These are phyloP conservation scores for Pseudozyma flocculosa DNA, from an alignment of 1,284 basidiomycete species.

Conservation along the genomic window DNA sequence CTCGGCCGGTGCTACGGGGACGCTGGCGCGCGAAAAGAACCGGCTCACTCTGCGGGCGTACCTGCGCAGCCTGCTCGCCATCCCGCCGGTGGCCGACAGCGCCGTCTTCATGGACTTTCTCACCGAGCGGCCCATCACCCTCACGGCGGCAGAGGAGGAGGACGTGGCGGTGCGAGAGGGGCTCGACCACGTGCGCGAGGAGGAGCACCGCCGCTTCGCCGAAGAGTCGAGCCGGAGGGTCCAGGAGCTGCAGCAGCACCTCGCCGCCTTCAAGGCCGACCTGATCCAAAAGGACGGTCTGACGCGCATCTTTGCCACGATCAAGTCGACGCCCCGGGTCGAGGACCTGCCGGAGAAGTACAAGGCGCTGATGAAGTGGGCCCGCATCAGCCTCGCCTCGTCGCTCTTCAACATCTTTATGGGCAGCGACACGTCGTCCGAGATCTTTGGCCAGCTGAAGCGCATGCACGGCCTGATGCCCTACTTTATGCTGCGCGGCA, in stretches of 20 bases:
- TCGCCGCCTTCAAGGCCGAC: constrained; percentile 87
- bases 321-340: constrained; percentile 78
- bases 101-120: constrained; percentile 85
- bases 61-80: constrained; percentile 73
- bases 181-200: constrained; percentile 84
- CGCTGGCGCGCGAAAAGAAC: constrained; percentile 74
- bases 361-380: constrained; percentile 90
- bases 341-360: constrained; percentile 81
- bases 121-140: constrained; percentile 71
- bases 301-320: constrained; percentile 78
- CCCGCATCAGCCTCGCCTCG: constrained; percentile 79
- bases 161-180: constrained; percentile 81
- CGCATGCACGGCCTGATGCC: constrained; percentile 95
- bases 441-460: constrained; percentile 83
- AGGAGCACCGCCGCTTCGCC: constrained; percentile 80
- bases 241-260: constrained; percentile 78
- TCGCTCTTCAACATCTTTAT: constrained; percentile 94
- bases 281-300: constrained; percentile 74
- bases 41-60: constrained; percentile 90
- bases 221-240: constrained; percentile 83
- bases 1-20: constrained; percentile 35
- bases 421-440: constrained; percentile 87
- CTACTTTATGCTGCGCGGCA: constrained; percentile 91
- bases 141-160: constrained; percentile 74
- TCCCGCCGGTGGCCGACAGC: constrained; percentile 74